phyloP scores from a whole-genome alignment of 2,329 filamentous ascomycete species.

The Immersiporthe knoxdaviesiana region DNA sequence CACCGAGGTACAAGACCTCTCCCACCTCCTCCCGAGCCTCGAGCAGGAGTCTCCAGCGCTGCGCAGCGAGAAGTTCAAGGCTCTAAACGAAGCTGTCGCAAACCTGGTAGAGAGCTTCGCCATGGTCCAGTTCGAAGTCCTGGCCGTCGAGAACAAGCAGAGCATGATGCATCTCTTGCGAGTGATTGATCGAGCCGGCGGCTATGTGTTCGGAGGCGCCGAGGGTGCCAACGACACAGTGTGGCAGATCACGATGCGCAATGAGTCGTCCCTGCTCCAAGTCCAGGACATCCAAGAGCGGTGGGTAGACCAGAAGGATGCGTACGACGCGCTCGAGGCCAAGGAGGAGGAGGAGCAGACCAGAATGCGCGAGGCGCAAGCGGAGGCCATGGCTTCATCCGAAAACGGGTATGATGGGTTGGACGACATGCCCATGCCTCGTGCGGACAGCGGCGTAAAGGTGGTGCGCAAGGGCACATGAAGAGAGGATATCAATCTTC shows the following conservation, averaged over 20 bases:
- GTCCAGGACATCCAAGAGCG: conserved; percentile 90
- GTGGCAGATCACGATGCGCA: conserved; percentile 95
- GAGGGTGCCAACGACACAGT: conserved; percentile 94
- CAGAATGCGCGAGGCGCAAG: conserved; percentile 47
- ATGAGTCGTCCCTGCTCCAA: conserved; percentile 74
- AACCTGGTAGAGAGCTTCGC: conserved; percentile 87
- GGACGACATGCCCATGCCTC: conserved; percentile 52
- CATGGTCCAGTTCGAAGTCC: conserved; percentile 87
- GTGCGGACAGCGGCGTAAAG: conserved; percentile 69
- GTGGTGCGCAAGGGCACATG: conserved; percentile 67
- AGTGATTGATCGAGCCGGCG: conserved; percentile 87
- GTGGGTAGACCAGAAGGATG: conserved; percentile 90
- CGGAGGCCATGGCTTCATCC: conserved; percentile 40
- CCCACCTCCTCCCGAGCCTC: conserved; percentile 79
- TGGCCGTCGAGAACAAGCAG: conserved; percentile 95
- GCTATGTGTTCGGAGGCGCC: conserved; percentile 88
- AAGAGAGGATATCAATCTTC: conserved; percentile 40
- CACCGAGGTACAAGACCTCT: conserved; percentile 93
- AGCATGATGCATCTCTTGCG: conserved; percentile 93
- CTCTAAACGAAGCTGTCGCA: conserved; percentile 84
- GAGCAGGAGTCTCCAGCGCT: conserved; percentile 75
- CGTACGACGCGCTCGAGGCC: conserved; percentile 79
- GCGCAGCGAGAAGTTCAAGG: conserved; percentile 75
- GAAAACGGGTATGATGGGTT: conserved; percentile 45
- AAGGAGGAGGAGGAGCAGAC: conserved; percentile 77